phyloP scores from a whole-genome alignment of 2,329 filamentous ascomycete genomes.

The Myriosclerotinia curreyana region DNA sequence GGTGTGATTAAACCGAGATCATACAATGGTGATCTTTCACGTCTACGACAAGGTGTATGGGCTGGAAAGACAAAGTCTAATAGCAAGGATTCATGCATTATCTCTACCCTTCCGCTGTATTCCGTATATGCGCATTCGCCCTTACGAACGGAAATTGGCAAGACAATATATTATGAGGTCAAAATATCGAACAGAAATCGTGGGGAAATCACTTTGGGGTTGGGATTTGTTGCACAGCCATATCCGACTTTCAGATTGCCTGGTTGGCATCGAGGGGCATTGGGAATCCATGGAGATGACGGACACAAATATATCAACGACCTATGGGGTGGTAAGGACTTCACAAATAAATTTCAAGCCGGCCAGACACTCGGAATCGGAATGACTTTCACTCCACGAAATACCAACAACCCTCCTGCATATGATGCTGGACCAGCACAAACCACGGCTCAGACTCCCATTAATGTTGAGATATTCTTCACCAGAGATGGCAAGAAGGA shows the following conservation, averaged over 20 bases:
- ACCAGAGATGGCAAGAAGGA: constrained; percentile 61
- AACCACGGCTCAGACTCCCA: constrained; percentile 29
- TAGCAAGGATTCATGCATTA: constrained; percentile 60
- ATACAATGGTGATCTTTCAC: constrained; percentile 49
- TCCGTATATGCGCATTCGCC: constrained; percentile 58
- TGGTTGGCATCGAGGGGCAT: constrained; percentile 73
- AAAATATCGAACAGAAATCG: constrained; percentile 47
- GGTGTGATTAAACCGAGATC: constrained; percentile 51
- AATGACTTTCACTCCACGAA: constrained; percentile 53
- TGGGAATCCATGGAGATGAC: constrained; percentile 79
- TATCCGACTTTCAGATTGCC: constrained; percentile 76
- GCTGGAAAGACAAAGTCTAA: constrained; percentile 43
- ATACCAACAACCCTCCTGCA: constrained; percentile 35
- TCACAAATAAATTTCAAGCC: constrained; percentile 59
- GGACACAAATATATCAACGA: constrained; percentile 75
- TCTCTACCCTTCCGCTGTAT: constrained; percentile 69
- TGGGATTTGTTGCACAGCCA: constrained; percentile 70
- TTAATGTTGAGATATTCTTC: constrained; percentile 63
- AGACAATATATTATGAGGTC: constrained; percentile 70
- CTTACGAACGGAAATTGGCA: constrained; percentile 45
- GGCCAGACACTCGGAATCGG: constrained; percentile 71
- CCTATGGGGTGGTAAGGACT: constrained; percentile 67
- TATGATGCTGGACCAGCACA: constrained; percentile 34
- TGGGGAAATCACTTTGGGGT: constrained; percentile 52
- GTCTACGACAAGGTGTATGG: constrained; percentile 53